These are phyloP conservation scores for Cercospora canescens DNA, from an alignment of 2,329 filamentous ascomycete genomes.

Conservation along the genomic window DNA sequence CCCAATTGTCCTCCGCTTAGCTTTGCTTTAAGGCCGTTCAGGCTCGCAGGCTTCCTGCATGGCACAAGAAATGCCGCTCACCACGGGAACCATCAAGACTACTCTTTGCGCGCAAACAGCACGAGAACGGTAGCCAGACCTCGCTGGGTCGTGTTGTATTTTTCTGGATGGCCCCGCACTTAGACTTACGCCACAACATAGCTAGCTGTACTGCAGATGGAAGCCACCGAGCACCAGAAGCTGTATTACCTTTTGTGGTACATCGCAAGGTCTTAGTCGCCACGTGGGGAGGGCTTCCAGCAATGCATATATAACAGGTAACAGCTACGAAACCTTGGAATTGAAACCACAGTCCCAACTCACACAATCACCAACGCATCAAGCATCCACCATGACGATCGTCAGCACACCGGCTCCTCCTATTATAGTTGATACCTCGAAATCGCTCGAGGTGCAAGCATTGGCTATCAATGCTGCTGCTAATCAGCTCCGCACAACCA, in stretches of 20 bases:
- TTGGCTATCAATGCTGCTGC: not conserved
- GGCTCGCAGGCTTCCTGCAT: no score
- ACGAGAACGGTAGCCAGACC: no score
- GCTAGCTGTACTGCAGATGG: not conserved
- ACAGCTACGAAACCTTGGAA: not conserved
- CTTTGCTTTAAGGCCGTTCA: no score
- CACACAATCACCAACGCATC: not conserved
- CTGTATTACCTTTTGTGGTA: not conserved
- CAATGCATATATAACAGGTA: not conserved
- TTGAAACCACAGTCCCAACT: not conserved
- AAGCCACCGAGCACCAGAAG: not conserved
- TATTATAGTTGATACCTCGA: not conserved
- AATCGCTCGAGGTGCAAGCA: not conserved
- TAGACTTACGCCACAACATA: not conserved
- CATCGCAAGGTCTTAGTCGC: not conserved
- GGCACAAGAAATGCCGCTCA: no score
- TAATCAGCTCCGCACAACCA: not conserved
- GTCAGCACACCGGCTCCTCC: not conserved
- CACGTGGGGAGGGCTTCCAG: not conserved
- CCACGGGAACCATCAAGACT: no score
- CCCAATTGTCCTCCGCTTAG: no score
- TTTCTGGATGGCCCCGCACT: not conserved
- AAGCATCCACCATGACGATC: not conserved
- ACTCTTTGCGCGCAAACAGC: no score
- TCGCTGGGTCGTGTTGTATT: not conserved